These are phyloP conservation scores for Phytopythium sindhum DNA, from an alignment of 352 stramenopile species.

Conservation along the genomic window DNA sequence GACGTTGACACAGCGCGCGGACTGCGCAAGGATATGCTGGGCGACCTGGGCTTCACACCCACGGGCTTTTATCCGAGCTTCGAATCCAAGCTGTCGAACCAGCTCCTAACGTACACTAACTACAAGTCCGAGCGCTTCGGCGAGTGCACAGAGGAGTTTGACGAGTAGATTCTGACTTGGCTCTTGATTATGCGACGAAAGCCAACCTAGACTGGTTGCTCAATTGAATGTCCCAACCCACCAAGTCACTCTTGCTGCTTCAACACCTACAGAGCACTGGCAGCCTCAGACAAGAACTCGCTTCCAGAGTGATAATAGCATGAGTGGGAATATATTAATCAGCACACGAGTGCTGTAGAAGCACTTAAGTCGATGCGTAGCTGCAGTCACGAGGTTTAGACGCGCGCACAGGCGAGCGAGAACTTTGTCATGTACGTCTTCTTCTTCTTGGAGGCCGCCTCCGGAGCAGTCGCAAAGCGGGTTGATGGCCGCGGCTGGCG, in stretches of 20 bases:
- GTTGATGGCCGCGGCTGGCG: not conserved
- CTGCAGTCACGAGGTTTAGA: not conserved
- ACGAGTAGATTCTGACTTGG: slow-evolving; percentile 5
- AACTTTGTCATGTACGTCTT: slow-evolving; percentile 1
- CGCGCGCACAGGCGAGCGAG: not conserved
- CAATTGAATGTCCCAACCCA: not conserved
- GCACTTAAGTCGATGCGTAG: not conserved
- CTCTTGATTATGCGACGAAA: not conserved
- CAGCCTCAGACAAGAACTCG: not conserved
- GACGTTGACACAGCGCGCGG: slow-evolving; percentile 23
- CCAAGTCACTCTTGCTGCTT: no score
- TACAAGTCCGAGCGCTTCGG: slow-evolving; percentile 45
- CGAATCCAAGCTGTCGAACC: slow-evolving; percentile 50
- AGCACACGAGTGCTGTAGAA: not conserved
- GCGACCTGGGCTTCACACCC: slow-evolving; percentile 41
- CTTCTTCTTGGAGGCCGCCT: not conserved
- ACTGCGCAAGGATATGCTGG: slow-evolving; percentile 38
- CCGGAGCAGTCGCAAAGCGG: not conserved
- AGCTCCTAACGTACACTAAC: slow-evolving; percentile 53
- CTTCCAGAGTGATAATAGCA: not conserved
- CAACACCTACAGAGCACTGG: not conserved
- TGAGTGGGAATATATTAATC: no score
- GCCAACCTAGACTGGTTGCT: no score
- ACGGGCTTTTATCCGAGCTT: slow-evolving; percentile 47
- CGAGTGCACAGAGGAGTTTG: slow-evolving; percentile 23